Base-by-base conservation (phyloP, 2,329 filamentous ascomycete genomes). In the Penicillium sp. region DNA sequence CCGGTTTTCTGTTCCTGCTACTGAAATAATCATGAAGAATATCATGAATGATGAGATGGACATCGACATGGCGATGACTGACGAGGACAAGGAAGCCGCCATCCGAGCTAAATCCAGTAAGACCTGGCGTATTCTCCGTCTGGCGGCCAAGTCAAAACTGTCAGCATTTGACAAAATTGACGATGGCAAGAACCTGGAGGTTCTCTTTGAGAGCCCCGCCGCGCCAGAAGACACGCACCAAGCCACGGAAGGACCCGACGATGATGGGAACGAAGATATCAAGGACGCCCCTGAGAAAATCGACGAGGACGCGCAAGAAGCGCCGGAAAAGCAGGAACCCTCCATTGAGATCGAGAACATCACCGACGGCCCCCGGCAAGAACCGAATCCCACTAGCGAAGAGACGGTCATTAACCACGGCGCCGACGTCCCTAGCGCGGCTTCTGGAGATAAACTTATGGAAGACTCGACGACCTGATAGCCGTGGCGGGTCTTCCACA, bases 131-230 rank as follows among this genome's bases (percentile, higher is more conserved):
- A 90, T 91, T 5, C 79, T 99, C 61, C 87, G 95, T 52, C 84
- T 96, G 62, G 90, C 91, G 10, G 87, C 89, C 55, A 86, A 86
- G 62, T 86, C 82, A 55, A 89, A 89, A 66, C 82, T 98, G 63
- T 83, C 86, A 45, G 79, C 87, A 21, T 95, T 98, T 72, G 93
- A 98, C 74, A 91, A 89, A 73, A 90, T 96, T 48, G 92, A 96
- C 54, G 88, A 92, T 63, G 87, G 90, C 42, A 90, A 89, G 70
- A 90, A 91, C 61, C 71, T 87, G 58, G 78, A 83, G 59, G 73
- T 76, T 57, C 76, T 84, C 57, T 81, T 82, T 56, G 75, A 76
- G 53, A 57, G 48, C 13, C 57, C 69, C 47, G 59, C 66, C 47
- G 53, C 54, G 19, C 52, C 60, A n/a, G 29, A 22, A 10, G 60